Conservation (phyloP, 106 monocot genomes). For the Phalaenopsis aphrodite region DNA sequence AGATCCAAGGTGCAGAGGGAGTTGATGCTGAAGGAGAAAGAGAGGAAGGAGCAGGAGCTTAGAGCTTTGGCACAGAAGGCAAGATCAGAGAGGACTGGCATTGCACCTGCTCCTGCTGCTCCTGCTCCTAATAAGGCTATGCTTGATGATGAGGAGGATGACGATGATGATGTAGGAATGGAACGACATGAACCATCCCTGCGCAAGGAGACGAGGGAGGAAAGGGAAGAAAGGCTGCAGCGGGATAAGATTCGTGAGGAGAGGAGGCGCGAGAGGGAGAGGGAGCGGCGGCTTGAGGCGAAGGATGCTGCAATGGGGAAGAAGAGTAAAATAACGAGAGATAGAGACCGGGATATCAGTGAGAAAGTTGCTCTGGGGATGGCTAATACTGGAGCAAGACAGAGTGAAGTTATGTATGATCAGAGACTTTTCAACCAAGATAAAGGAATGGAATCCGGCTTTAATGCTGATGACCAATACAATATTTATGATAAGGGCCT, state of each 20-base stretch:
- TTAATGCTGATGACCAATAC: constrained; percentile 89
- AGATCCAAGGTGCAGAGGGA: constrained; percentile 93
- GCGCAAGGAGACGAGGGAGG: constrained; percentile 66
- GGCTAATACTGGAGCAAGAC: constrained; percentile 69
- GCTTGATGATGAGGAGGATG: constrained; percentile 33
- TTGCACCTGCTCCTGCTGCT: constrained; percentile 49
- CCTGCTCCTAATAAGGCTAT: constrained; percentile 27
- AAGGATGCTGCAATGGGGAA: constrained; percentile 79
- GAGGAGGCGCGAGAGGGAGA: constrained; percentile 82
- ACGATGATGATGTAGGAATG: constrained; percentile 29
- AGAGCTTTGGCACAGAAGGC: constrained; percentile 82
- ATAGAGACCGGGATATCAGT: constrained; percentile 84
- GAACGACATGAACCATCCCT: constrained; percentile 24
- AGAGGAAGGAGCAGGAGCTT: constrained; percentile 89
- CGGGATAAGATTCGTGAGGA: constrained; percentile 89
- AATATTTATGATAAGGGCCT: constrained; percentile 90
- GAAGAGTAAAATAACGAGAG: constrained; percentile 90
- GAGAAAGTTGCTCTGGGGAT: constrained; percentile 96
- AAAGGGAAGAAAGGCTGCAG: constrained; percentile 67
- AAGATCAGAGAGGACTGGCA: constrained; percentile 76
- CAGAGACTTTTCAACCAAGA: constrained; percentile 98
- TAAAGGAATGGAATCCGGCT: constrained; percentile 95
- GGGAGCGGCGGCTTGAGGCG: constrained; percentile 85
- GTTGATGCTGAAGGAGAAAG: constrained; percentile 84
- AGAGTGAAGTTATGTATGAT: constrained; percentile 92